Evolutionary conservation across 257 asterid species (phyloP).

Genomic region (Solanum corneliomulleri): DNA sequence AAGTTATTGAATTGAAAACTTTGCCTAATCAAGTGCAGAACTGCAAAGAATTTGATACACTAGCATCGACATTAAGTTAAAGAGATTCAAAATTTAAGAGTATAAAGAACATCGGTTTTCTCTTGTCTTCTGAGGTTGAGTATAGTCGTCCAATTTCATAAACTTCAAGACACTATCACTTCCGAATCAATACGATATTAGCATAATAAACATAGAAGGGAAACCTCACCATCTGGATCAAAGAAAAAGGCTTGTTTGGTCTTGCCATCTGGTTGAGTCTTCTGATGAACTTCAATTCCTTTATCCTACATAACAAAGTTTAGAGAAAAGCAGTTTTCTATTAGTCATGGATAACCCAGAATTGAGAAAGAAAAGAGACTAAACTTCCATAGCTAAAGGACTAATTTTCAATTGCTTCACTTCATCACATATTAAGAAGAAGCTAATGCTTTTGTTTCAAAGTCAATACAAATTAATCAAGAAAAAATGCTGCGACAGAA

Average conservation of each 20-base stretch:
- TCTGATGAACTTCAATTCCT: constrained; percentile 52
- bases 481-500: not conserved
- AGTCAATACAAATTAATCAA: not conserved
- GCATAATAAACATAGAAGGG: not conserved
- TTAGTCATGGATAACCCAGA: not conserved
- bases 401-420: not conserved
- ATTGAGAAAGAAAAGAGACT: not conserved
- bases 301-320: constrained; percentile 34
- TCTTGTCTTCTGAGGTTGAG: not conserved
- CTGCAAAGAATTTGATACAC: not conserved
- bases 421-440: not conserved
- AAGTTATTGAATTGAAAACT: not conserved
- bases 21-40: not conserved
- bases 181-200: not conserved
- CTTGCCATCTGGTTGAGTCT: constrained; percentile 55
- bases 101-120: not conserved
- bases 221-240: constrained; percentile 79
- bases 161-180: not conserved
- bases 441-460: not conserved
- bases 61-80: not conserved
- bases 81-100: not conserved
- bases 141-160: not conserved
- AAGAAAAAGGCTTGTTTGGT: constrained; percentile 81
- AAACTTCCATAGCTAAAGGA: not conserved
- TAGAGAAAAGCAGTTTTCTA: not conserved